These are phyloP conservation scores for Colletotrichum sp. DNA, from an alignment of 2,329 filamentous ascomycete genomes.

Conservation along the genomic window DNA sequence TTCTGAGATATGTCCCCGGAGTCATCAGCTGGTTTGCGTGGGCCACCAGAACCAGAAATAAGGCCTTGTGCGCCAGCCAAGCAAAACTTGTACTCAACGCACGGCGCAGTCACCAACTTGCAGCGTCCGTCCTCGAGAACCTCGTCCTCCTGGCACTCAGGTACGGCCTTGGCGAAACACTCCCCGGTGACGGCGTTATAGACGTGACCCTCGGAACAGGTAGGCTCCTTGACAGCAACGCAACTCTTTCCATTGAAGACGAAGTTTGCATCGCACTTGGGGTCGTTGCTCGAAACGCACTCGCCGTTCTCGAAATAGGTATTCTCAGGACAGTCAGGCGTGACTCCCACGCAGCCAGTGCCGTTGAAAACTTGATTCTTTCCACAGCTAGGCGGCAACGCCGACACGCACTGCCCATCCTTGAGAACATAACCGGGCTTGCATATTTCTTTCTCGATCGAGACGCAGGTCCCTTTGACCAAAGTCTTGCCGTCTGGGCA, in stretches of 20 bases:
- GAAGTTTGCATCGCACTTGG: background rate
- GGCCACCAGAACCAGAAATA: background rate
- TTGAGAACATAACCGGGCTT: background rate
- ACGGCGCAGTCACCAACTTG: background rate
- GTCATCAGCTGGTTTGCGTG: background rate
- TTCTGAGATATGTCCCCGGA: background rate
- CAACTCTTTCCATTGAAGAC: background rate
- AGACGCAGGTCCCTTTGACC: background rate
- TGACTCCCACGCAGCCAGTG: background rate
- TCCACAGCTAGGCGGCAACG: background rate
- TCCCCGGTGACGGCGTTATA: background rate
- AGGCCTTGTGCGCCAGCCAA: background rate
- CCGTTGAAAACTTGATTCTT: background rate
- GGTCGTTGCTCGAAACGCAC: background rate
- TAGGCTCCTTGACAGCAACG: background rate
- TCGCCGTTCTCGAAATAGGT: background rate
- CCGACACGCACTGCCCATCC: background rate
- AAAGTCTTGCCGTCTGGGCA: background rate
- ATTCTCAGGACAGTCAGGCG: background rate
- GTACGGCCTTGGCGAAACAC: background rate
- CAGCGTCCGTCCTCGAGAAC: background rate
- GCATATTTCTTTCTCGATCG: background rate
- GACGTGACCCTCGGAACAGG: background rate
- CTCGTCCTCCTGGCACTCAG: background rate
- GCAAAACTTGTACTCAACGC: background rate